Evolutionary conservation across 129 eudicot genomes (phyloP).

Genomic region (Centaurea solstitialis): DNA sequence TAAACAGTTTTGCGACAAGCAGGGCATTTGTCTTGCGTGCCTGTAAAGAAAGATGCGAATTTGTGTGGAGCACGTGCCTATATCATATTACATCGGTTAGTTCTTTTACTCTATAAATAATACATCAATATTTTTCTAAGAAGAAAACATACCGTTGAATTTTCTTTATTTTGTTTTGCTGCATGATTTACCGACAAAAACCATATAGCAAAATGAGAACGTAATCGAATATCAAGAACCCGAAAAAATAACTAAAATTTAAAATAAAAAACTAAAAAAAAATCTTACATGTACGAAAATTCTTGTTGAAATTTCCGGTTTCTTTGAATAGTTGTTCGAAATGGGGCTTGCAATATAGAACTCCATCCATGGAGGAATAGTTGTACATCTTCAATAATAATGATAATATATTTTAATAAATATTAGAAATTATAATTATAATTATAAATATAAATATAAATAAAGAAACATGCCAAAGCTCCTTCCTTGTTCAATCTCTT

Average conservation of each 20-base stretch:
- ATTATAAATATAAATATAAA: no score
- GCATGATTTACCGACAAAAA: constrained; percentile 4
- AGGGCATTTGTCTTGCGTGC: constrained; percentile 86
- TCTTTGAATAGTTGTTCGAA: constrained; percentile 89
- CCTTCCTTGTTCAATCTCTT: no score
- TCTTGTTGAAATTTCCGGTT: constrained; percentile 77
- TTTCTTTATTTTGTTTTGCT: constrained; percentile 57
- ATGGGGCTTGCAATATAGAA: constrained; percentile 85
- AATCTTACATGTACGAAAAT: constrained; percentile 63
- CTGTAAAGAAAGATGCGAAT: constrained; percentile 65
- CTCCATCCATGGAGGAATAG: constrained; percentile 95
- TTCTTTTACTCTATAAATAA: not conserved
- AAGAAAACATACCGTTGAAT: constrained; percentile 43
- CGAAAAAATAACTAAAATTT: not conserved
- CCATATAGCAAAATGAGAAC: not conserved
- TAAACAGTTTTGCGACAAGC: constrained; percentile 82
- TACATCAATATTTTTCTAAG: not conserved
- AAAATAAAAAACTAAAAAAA: not conserved
- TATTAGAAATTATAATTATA: not conserved
- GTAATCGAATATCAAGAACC: not conserved
- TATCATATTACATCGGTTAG: not conserved
- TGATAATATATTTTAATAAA: not conserved
- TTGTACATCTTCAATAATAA: constrained; percentile 69
- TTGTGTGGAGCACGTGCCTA: constrained; percentile 70
- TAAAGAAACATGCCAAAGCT: no score